phyloP scores from a whole-genome alignment of 2,329 filamentous ascomycete species.

The Knoxdaviesia proteae region DNA sequence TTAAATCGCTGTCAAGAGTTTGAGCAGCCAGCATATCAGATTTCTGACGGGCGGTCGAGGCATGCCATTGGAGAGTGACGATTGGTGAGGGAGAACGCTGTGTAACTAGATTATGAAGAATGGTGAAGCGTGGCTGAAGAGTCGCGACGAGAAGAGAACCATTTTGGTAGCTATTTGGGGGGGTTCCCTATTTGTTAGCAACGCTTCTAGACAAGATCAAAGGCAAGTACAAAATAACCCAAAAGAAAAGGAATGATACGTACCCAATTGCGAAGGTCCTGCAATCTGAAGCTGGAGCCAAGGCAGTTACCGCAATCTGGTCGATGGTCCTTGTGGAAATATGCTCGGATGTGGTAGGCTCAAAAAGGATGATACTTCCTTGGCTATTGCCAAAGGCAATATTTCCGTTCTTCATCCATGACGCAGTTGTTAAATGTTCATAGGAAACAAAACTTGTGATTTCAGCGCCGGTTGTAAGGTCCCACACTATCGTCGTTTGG shows the following conservation, averaged over 20 bases:
- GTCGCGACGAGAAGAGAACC: conserved; percentile 81
- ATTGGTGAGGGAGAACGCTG: conserved; percentile 71
- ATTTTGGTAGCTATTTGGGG: conserved; percentile 63
- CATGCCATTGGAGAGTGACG: conserved; percentile 79
- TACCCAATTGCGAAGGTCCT: conserved; percentile 93
- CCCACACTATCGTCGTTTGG: conserved; percentile 91
- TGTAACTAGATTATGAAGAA: conserved; percentile 78
- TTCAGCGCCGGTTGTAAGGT: conserved; percentile 78
- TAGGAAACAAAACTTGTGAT: conserved; percentile 85
- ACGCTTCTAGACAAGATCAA: too few species aligned
- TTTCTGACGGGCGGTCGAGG: conserved; percentile 85
- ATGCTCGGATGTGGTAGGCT: conserved; percentile 81
- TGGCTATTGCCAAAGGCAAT: conserved; percentile 88
- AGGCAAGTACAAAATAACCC: too few species aligned
- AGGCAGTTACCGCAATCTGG: conserved; percentile 82
- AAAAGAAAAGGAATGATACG: conserved; percentile 10
- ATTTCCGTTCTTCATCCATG: conserved; percentile 95
- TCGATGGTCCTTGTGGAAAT: conserved; percentile 74
- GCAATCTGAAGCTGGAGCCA: conserved; percentile 77
- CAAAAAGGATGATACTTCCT: conserved; percentile 85
- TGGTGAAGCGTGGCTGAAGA: conserved; percentile 79
- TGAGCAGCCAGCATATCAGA: conserved; percentile 95
- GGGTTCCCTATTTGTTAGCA: too few species aligned
- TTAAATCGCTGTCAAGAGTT: conserved; percentile 73
- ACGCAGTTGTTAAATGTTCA: conserved; percentile 62